phyloP scores from a whole-genome alignment of 2,329 filamentous ascomycete species.

The Stemphylium vesicarium region DNA sequence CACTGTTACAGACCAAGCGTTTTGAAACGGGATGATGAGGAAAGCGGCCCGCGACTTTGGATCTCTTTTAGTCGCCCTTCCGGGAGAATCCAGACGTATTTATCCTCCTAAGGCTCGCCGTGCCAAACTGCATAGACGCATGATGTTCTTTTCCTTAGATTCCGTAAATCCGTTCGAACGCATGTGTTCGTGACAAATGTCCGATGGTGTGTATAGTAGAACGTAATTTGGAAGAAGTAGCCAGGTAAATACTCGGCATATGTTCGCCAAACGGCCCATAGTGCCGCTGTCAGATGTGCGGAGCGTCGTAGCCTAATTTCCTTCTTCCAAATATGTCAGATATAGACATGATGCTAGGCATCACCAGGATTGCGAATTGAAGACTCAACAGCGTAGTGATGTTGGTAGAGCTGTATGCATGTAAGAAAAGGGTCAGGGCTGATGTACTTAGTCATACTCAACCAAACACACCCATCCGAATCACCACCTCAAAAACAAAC shows the following conservation, averaged over 20 bases:
- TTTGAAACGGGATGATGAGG: conserved; percentile 4
- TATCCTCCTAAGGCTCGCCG: background rate
- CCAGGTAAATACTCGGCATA: too few relatives aligned
- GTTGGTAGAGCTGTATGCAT: too few relatives aligned
- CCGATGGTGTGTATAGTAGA: background rate
- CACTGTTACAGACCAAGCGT: conserved; percentile 5
- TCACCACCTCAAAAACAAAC: background rate
- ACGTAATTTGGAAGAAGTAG: background rate
- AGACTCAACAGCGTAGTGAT: too few relatives aligned
- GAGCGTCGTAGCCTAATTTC: too few relatives aligned
- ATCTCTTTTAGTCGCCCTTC: background rate
- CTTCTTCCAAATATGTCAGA: too few relatives aligned
- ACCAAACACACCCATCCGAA: too few relatives aligned
- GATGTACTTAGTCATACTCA: too few relatives aligned
- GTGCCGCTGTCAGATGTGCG: too few relatives aligned
- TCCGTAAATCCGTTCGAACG: background rate
- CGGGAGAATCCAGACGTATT: background rate
- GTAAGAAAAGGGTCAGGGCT: too few relatives aligned
- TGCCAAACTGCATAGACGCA: background rate
- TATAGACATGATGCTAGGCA: too few relatives aligned
- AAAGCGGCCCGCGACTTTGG: background rate
- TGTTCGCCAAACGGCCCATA: too few relatives aligned
- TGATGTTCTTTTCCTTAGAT: background rate
- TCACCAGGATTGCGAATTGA: too few relatives aligned
- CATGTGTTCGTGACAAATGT: background rate